Evolutionary conservation across 805 yeast genomes (phyloP).

Genomic region (Henningerozyma blattae): DNA sequence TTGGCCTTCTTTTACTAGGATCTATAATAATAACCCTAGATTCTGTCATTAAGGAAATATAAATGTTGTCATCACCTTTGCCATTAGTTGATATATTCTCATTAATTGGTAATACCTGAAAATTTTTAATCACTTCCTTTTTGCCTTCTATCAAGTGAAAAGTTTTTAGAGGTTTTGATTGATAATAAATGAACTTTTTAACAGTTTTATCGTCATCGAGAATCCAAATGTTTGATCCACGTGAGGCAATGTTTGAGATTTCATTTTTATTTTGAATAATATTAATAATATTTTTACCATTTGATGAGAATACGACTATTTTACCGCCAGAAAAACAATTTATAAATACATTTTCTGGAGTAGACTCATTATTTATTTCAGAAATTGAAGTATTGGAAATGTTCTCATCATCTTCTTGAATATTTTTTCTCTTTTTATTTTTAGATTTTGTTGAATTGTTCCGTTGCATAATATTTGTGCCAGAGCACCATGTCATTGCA

Average conservation of each 20-base stretch:
- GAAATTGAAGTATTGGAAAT: background rate
- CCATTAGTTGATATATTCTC: too few relatives aligned
- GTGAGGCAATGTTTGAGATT: constrained; percentile 26
- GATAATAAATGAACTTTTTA: constrained; percentile 22
- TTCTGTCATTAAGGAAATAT: constrained; percentile 17
- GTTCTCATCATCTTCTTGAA: constrained; percentile 8
- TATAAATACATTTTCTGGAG: constrained; percentile 17
- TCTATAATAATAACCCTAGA: constrained; percentile 51
- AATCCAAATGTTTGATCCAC: constrained; percentile 25
- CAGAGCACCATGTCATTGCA: constrained; percentile 20
- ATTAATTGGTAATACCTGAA: constrained; percentile 11
- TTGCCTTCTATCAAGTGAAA: constrained; percentile 24
- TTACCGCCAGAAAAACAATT: constrained; percentile 21
- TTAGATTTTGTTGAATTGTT: constrained; percentile 6
- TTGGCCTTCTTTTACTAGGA: constrained; percentile 32
- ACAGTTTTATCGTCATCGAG: constrained; percentile 22
- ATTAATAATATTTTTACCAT: constrained; percentile 25
- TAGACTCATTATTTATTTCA: background rate
- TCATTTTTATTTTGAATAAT: constrained; percentile 27
- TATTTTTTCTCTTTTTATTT: constrained; percentile 11
- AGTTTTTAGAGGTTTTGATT: constrained; percentile 25
- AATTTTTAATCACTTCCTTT: constrained; percentile 18
- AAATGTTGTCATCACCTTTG: too few relatives aligned
- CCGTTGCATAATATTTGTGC: background rate
- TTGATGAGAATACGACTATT: constrained; percentile 21